Base-by-base conservation (phyloP, 768 basidiomycete species). In the Austroboletus festivus region DNA sequence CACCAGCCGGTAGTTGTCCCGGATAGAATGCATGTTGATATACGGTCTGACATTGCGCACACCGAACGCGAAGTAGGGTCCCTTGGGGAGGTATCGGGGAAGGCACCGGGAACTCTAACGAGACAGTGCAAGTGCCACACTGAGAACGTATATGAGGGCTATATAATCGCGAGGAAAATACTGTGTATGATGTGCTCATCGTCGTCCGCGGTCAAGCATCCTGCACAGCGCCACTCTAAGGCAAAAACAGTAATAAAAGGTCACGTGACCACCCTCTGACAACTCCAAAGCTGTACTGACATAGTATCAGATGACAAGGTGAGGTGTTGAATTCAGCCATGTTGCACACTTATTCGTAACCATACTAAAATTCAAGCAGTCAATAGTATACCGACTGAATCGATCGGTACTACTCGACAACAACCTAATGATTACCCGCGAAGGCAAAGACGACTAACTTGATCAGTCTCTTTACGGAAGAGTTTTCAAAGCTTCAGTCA, bases 41-140 rank as follows among this genome's bases (percentile, higher is more conserved):
- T 26, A 83, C 62, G 3, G 72, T 63, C 46, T 77, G 72, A 67
- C 91, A 94, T 38, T 74, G 70, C 61, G 76, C 87, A 65, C 91
- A 94, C 48, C 79, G 79, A 47, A 93, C 68, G 50, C 77, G 77
- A 9, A 92, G 78, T 5, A 83, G 58, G 0, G 81, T 77, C 34
- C 80, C 74, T 18, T 77, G 68, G 16, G 76, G 66, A n/a, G 83
- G 83, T 12, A 68, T 61, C 0, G 85, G 79, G 0, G 63, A 69
- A 0, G 86, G 89, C 4, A 83, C 73, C 0, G 82, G 77, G 55
- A 89, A 91, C 62, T 91, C 88, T 16, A 91, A 68, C 2, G 68
- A 67, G 2, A 69, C 53, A 16, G 68, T 71, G 61, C 89, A 91
- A 39, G 69, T 59, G 8, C 73, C 69, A 62, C 89, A 91, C 35